Conservation (phyloP, 331 rosid genomes). For the Rosa hybrid region DNA sequence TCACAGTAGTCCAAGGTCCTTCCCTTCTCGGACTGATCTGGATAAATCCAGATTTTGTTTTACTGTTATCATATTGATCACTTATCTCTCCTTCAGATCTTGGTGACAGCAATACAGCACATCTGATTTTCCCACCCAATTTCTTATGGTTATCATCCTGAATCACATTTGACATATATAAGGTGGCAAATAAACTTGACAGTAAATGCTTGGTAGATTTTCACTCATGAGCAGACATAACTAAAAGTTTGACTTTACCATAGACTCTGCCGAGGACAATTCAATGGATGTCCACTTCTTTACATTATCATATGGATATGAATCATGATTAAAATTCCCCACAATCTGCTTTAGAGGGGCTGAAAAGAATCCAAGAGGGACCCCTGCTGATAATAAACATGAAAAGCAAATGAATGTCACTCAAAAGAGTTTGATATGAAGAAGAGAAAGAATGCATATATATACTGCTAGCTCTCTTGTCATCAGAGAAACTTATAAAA, state of each 20-base stretch:
- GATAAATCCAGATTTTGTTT: conserved; percentile 73
- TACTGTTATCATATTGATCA: conserved; percentile 33
- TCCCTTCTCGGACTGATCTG: conserved; percentile 93
- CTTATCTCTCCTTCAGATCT: conserved; percentile 48
- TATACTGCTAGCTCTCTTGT: background rate
- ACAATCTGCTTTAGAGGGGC: conserved; percentile 67
- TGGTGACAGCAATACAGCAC: conserved; percentile 63
- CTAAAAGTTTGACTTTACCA: conserved; percentile 33
- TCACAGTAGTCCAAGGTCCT: conserved; percentile 98
- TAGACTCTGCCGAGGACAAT: conserved; percentile 49
- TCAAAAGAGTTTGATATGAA: conserved; percentile 10
- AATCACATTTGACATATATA: conserved; percentile 28
- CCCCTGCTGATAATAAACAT: conserved; percentile 52
- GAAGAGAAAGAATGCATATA: background rate
- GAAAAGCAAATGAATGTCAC: conserved; percentile 7
- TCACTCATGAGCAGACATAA: background rate
- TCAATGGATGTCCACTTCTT: conserved; percentile 61
- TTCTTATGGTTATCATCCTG: conserved; percentile 42
- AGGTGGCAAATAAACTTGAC: background rate
- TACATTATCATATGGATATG: conserved; percentile 36
- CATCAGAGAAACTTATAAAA: background rate
- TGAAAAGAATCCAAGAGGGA: conserved; percentile 76
- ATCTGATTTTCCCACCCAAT: conserved; percentile 53
- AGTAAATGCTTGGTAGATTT: background rate
- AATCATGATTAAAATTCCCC: conserved; percentile 46